Evolutionary conservation across 2,329 filamentous ascomycete species (phyloP), one percentile per base, ranked within the genome.

Genomic region (Neonectria neomacrospora): DNA sequence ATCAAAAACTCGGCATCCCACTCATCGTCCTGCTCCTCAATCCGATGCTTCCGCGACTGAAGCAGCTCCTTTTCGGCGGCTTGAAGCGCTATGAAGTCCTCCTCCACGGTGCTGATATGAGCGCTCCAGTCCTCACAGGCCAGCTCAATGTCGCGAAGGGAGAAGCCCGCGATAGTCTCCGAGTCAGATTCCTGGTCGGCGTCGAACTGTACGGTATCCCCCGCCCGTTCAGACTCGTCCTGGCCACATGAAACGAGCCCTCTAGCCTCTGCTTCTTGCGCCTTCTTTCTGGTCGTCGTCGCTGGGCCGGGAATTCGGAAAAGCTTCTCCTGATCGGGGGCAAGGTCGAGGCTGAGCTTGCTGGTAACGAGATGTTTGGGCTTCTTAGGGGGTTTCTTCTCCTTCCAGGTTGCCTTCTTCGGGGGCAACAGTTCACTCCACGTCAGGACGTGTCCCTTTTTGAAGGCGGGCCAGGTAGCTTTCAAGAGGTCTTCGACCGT

Each of bases 101-200:
- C 63, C 65, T 84, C 75, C 23, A 83, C 80, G 26, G 82, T 77
- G 22, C 85, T 80, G 54, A 90, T 88, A 48, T 88, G 84, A 18
- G 88, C 79, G 58, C 92, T 89, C 91, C 93, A 98, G 75, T 97
- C 93, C 63, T 93, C 88, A 73, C 94, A 97, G 6, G 96, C 88
- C 50, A 96, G 87, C 61, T 92, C 88, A 58, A 99, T 88, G 72
- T 98, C 94, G 55, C 90, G 87, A 77, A 95, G 86, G 0, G 87
- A 91, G 65, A 92, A 88, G 2, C 92, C 93, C 32, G 90, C 92
- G 18, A 96, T 83, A 20, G 85, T 86, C 71, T 95, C 91, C 14
- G 86, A 78, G 51, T 88, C 85, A 0, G 83, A 84, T 3, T 84
- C 83, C 23, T 82, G 81, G 22, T 85, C 83, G 10, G 85, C 71